phyloP scores from a whole-genome alignment of 495 filamentous ascomycete species.

The Aspergillus olivimuriae region DNA sequence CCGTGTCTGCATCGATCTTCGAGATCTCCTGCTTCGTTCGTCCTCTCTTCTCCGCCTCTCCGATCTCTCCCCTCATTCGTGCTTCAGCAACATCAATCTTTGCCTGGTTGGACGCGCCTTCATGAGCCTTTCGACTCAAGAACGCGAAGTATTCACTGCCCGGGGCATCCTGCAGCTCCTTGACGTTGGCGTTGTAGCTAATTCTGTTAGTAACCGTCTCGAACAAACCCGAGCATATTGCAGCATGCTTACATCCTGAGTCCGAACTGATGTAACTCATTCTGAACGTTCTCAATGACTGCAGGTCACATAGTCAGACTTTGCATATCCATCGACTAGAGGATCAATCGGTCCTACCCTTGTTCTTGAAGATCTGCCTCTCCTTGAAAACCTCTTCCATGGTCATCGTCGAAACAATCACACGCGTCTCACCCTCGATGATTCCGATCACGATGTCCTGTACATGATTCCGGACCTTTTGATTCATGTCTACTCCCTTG shows the following conservation, averaged over 20 bases:
- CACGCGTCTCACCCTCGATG: conserved; percentile 79
- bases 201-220: conserved; percentile 6
- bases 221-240: not conserved
- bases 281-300: conserved; percentile 72
- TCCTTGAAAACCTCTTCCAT: conserved; percentile 85
- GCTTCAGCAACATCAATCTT: conserved; percentile 77
- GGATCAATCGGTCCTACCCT: too few relatives aligned
- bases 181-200: conserved; percentile 74
- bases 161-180: conserved; percentile 74
- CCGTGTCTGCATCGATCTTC: conserved; percentile 75
- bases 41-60: conserved; percentile 70
- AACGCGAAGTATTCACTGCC: conserved; percentile 73
- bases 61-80: conserved; percentile 69
- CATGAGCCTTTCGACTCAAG: conserved; percentile 72
- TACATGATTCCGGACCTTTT: conserved; percentile 51
- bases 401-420: conserved; percentile 71
- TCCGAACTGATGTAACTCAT: conserved; percentile 67
- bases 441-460: conserved; percentile 84
- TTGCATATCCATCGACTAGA: too few relatives aligned
- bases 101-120: conserved; percentile 73
- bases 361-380: conserved; percentile 70
- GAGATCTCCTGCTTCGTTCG: conserved; percentile 73
- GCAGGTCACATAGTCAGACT: not conserved
- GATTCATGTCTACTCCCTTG: conserved; percentile 21
- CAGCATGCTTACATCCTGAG: conserved; percentile 44